Evolutionary conservation across 805 yeast genomes (phyloP).

Genomic region (Candida maesae): DNA sequence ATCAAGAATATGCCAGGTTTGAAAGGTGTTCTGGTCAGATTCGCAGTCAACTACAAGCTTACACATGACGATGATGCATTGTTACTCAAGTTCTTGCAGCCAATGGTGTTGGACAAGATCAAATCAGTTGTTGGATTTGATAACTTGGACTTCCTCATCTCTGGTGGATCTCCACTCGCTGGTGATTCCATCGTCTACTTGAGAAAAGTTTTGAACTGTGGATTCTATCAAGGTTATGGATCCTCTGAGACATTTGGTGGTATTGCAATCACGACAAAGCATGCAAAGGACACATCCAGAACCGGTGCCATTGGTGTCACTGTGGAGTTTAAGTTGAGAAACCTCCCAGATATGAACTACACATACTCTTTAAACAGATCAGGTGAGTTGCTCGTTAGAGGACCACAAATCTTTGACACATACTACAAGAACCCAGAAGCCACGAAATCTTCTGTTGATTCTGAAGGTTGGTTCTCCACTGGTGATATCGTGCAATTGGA

Average conservation of each 20-base stretch:
- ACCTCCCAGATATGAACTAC: constrained; percentile 62
- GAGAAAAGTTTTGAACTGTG: constrained; percentile 54
- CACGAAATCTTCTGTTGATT: constrained; percentile 48
- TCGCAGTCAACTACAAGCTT: constrained; percentile 40
- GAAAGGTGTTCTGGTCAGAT: constrained; percentile 38
- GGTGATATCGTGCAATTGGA: constrained; percentile 63
- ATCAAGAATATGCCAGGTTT: constrained; percentile 41
- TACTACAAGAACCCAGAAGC: constrained; percentile 57
- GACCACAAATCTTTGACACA: constrained; percentile 55
- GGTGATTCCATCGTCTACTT: constrained; percentile 57
- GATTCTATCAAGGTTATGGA: constrained; percentile 72
- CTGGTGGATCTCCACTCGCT: constrained; percentile 72
- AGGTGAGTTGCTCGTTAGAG: constrained; percentile 63
- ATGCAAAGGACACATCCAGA: constrained; percentile 46
- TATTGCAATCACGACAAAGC: constrained; percentile 37
- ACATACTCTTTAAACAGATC: constrained; percentile 38
- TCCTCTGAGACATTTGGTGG: constrained; percentile 74
- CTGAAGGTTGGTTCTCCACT: constrained; percentile 62
- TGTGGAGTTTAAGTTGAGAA: constrained; percentile 56
- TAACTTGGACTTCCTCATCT: constrained; percentile 36
- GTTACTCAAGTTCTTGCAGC: constrained; percentile 34
- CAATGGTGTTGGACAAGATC: constrained; percentile 39
- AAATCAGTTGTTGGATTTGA: constrained; percentile 45
- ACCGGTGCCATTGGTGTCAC: constrained; percentile 57
- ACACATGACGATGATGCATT: constrained; percentile 34